These are phyloP conservation scores for Murraya paniculata DNA, from an alignment of 345 rosid species.

Conservation along the genomic window DNA sequence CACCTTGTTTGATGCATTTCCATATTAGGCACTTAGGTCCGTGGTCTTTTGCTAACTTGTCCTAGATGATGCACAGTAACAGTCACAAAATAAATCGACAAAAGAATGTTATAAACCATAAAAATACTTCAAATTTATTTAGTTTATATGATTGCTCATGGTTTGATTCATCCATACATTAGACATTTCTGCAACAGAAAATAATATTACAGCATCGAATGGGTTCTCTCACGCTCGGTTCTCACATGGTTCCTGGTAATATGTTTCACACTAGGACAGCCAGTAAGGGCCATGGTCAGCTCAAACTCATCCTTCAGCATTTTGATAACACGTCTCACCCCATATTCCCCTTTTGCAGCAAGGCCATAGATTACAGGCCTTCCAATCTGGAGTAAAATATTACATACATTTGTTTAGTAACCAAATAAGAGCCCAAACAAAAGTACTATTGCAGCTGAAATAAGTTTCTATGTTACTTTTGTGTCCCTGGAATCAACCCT, in stretches of 20 bases:
- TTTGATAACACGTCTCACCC: conserved; percentile 55
- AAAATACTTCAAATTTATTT: not conserved
- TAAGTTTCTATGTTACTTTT: no score
- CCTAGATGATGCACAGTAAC: no score
- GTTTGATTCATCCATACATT: not conserved
- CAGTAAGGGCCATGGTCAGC: conserved; percentile 76
- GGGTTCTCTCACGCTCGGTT: conserved; percentile 42
- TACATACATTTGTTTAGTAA: not conserved
- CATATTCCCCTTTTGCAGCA: conserved; percentile 74
- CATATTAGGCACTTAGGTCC: no score
- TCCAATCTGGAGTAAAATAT: conserved; percentile 59
- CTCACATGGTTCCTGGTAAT: conserved; percentile 61
- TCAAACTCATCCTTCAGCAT: conserved; percentile 83
- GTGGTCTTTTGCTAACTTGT: no score
- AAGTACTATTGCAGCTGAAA: no score
- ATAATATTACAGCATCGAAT: conserved; percentile 41
- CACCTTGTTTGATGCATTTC: no score
- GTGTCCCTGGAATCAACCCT: no score
- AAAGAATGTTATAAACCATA: not conserved
- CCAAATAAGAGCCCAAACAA: no score
- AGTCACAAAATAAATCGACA: no score
- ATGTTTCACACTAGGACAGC: conserved; percentile 57
- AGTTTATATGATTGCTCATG: not conserved
- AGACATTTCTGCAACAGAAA: not conserved
- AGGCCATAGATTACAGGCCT: conserved; percentile 76